A percentile compares a stretch with the other conserved stretches of the same genome.
phyloP scores from a whole-genome alignment of 2,329 filamentous ascomycete species.

The Clonostachys rhizophaga region DNA sequence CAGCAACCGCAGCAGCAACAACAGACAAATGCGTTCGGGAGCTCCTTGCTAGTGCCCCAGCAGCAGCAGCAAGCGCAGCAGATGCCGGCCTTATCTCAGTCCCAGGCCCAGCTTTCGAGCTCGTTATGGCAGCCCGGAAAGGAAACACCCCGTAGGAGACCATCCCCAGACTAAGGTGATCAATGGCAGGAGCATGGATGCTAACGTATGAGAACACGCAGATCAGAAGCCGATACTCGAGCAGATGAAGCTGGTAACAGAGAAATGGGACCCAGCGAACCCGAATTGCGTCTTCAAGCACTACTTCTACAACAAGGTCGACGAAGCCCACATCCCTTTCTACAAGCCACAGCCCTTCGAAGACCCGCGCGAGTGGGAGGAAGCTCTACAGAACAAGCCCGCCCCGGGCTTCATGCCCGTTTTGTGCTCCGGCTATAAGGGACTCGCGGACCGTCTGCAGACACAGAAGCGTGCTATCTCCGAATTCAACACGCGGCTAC shows the following conservation, averaged over 20 bases:
- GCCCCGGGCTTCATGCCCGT: constrained; percentile 73
- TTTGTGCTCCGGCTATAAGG: constrained; percentile 67
- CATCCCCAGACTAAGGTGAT: neutral
- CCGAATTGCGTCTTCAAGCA: constrained; percentile 71
- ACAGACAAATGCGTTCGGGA: constrained; percentile 24
- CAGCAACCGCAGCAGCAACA: constrained; percentile 21
- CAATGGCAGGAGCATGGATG: neutral
- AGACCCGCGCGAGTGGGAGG: constrained; percentile 77
- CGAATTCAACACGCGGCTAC: constrained; percentile 66
- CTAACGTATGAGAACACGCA: constrained; percentile 8
- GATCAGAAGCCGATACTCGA: constrained; percentile 69
- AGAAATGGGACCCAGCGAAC: constrained; percentile 70
- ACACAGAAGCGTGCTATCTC: constrained; percentile 66
- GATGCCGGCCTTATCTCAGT: constrained; percentile 36
- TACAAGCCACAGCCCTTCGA: constrained; percentile 68
- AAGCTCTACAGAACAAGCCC: constrained; percentile 76
- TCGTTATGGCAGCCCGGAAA: constrained; percentile 50
- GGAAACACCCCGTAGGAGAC: constrained; percentile 39
- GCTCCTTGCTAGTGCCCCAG: constrained; percentile 20
- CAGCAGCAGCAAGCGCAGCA: constrained; percentile 31
- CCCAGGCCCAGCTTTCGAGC: constrained; percentile 39
- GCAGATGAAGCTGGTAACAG: constrained; percentile 64
- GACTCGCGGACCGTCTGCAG: constrained; percentile 66
- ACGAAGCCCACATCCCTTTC: constrained; percentile 69
- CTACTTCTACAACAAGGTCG: constrained; percentile 86